Evolutionary conservation across 2,329 filamentous ascomycete species (phyloP).

Genomic region (Colletotrichum orchidophilum): DNA sequence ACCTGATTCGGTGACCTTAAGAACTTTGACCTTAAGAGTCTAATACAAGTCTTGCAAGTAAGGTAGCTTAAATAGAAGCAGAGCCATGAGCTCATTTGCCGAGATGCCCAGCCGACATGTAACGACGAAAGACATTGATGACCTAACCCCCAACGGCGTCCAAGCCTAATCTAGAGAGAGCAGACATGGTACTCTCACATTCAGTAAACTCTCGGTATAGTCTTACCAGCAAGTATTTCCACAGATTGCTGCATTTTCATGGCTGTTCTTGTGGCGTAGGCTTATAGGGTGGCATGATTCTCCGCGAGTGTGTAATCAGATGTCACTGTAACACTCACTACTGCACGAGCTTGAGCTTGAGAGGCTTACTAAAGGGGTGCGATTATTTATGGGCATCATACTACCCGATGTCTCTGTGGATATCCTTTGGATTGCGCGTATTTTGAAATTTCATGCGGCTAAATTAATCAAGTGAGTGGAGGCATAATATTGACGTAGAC

Average conservation of each 20-base stretch:
- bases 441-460: background rate
- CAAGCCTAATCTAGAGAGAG: background rate
- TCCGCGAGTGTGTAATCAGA: background rate
- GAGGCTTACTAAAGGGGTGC: background rate
- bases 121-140: background rate
- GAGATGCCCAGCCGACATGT: background rate
- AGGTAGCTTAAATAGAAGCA: too few relatives aligned
- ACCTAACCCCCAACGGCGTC: background rate
- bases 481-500: accelerated
- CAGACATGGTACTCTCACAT: background rate
- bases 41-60: too few relatives aligned
- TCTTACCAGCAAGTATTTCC: background rate
- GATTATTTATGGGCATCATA: background rate
- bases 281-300: background rate
- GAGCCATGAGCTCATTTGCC: too few relatives aligned
- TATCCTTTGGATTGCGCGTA: background rate
- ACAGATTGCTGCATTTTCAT: background rate
- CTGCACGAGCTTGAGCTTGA: background rate
- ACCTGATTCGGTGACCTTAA: too few relatives aligned
- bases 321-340: background rate
- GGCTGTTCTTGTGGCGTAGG: background rate
- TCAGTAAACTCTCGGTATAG: background rate
- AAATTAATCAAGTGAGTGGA: background rate
- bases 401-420: background rate
- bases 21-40: too few relatives aligned